Percentiles rank a stretch among this genome's conserved stretches.
Conservation (phyloP, 2,329 filamentous ascomycete genomes). For the Cytospora chrysosperma region DNA sequence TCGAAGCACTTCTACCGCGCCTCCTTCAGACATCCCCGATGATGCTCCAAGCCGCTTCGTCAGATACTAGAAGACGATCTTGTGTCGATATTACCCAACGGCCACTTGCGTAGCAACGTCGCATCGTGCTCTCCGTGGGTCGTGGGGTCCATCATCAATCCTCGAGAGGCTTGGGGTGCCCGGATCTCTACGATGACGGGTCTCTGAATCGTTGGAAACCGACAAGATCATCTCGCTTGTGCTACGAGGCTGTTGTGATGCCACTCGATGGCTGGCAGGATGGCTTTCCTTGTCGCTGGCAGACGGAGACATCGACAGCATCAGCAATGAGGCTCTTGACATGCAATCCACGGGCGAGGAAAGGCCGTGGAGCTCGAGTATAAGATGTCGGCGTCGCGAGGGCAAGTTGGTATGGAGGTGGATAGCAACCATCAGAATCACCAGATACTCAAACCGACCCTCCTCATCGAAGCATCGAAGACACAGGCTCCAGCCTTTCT, state of each 20-base stretch:
- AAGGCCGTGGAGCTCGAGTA: background rate
- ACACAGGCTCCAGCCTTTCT: background rate
- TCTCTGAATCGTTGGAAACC: slow-evolving; percentile 5
- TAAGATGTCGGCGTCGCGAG: background rate
- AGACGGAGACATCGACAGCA: background rate
- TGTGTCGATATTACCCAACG: background rate
- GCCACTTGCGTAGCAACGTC: slow-evolving; percentile 1
- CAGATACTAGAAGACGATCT: background rate
- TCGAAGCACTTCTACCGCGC: slow-evolving; percentile 4
- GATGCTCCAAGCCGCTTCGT: slow-evolving; percentile 11
- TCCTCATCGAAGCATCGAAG: background rate
- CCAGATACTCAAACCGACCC: background rate
- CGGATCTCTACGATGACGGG: slow-evolving; percentile 3
- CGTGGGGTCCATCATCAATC: background rate
- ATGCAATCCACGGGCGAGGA: background rate
- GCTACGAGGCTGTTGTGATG: background rate
- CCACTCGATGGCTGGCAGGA: background rate
- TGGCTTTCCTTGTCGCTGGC: background rate
- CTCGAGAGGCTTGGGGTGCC: slow-evolving; percentile 4
- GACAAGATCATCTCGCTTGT: slow-evolving; percentile 7
- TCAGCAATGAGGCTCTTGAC: background rate
- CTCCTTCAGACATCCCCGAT: background rate
- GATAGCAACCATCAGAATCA: background rate
- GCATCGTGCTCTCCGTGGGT: slow-evolving; percentile 1
- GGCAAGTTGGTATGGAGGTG: background rate